Conservation (phyloP, 2,329 filamentous ascomycete species). For the Pezicula radicicola region DNA sequence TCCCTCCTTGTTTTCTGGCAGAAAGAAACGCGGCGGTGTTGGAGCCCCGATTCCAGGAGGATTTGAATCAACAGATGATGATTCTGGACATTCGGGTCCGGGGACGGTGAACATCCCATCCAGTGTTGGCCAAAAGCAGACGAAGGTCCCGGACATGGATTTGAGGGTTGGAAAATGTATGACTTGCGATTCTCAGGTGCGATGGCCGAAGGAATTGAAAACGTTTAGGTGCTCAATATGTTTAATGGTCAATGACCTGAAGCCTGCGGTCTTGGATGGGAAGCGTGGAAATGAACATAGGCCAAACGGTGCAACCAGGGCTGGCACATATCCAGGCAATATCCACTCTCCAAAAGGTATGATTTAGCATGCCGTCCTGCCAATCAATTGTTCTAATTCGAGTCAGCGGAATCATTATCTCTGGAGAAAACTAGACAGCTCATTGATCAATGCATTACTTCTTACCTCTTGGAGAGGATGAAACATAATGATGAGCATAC, state of each 20-base stretch:
- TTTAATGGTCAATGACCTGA: slow-evolving; percentile 78
- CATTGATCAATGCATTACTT: slow-evolving; percentile 49
- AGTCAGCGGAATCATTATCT: slow-evolving; percentile 33
- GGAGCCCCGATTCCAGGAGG: slow-evolving; percentile 31
- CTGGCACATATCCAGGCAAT: slow-evolving; percentile 11
- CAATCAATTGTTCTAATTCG: not conserved
- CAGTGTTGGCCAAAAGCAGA: slow-evolving; percentile 26
- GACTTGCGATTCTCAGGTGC: slow-evolving; percentile 78
- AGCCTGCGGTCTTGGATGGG: slow-evolving; percentile 33
- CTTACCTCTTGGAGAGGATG: slow-evolving; percentile 42
- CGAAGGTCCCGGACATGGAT: slow-evolving; percentile 47
- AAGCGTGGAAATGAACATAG: slow-evolving; percentile 23
- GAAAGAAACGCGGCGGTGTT: slow-evolving; percentile 47
- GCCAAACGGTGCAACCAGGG: slow-evolving; percentile 11
- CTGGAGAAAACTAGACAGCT: slow-evolving; percentile 57
- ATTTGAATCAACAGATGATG: slow-evolving; percentile 44
- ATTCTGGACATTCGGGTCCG: slow-evolving; percentile 27
- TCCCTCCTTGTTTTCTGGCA: slow-evolving; percentile 64
- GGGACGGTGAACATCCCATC: slow-evolving; percentile 8
- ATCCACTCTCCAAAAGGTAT: slow-evolving; percentile 19
- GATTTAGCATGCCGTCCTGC: not conserved
- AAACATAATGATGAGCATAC: slow-evolving; percentile 26
- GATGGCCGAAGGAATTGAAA: slow-evolving; percentile 71
- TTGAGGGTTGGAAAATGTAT: slow-evolving; percentile 74
- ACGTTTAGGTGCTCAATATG: slow-evolving; percentile 83